Conservation (phyloP, 163 green algal species). For the Volvox carteri region DNA sequence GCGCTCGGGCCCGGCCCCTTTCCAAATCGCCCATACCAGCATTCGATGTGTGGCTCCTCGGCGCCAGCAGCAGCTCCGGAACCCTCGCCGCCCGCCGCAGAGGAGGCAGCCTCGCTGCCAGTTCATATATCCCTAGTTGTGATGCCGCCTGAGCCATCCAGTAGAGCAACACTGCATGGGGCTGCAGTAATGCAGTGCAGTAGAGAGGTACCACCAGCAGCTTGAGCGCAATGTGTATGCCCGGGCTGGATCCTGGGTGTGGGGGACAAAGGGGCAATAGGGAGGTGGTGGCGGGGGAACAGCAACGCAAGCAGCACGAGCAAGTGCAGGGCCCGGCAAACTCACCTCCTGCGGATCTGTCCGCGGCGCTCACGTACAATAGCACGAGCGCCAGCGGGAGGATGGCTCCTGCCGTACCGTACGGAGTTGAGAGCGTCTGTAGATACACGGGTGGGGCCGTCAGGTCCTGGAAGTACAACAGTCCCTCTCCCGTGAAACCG, state of each 20-base stretch:
- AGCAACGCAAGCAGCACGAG: background rate
- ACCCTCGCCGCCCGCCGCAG: background rate
- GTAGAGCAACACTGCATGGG: slow-evolving; percentile 58
- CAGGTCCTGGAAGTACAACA: slow-evolving; percentile 57
- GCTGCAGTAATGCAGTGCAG: slow-evolving; percentile 46
- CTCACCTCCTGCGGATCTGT: slow-evolving; percentile 47
- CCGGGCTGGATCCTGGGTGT: background rate
- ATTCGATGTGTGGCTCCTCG: no score
- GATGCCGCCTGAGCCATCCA: slow-evolving; percentile 14
- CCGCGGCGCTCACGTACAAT: slow-evolving; percentile 32
- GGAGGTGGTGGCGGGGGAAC: background rate
- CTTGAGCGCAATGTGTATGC: slow-evolving; percentile 39
- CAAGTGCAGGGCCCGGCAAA: background rate
- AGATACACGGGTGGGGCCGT: slow-evolving; percentile 57
- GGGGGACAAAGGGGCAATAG: background rate
- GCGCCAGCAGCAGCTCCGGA: background rate
- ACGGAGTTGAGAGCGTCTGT: slow-evolving; percentile 57
- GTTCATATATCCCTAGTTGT: slow-evolving; percentile 14
- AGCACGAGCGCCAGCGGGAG: slow-evolving; percentile 58
- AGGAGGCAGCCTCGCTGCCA: background rate
- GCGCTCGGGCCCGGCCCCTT: no score
- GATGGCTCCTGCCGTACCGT: slow-evolving; percentile 56
- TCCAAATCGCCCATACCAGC: no score
- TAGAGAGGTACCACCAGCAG: slow-evolving; percentile 44
- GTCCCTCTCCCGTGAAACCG: slow-evolving; percentile 46